Evolutionary conservation across 352 stramenopile genomes (phyloP).

Genomic region (Stephanocyclus meneghinianus): DNA sequence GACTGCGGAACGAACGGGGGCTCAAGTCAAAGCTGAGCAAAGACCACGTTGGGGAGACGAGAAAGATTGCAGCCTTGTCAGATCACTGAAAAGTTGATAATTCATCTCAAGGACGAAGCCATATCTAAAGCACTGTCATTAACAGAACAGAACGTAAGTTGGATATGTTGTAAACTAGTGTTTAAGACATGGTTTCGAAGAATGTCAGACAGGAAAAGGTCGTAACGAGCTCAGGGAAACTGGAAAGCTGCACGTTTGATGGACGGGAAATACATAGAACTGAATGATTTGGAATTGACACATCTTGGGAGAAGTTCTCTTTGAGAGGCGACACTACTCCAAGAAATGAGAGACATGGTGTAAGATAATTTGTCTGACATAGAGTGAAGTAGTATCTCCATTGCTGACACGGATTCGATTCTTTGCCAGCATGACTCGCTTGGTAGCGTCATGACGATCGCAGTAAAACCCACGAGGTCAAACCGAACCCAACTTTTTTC

Average conservation of each 20-base stretch:
- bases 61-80: conserved; percentile 87
- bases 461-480: neutral
- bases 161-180: conserved; percentile 79
- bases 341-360: neutral
- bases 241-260: conserved; percentile 90
- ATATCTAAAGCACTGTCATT: conserved; percentile 88
- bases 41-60: conserved; percentile 79
- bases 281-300: conserved; percentile 64
- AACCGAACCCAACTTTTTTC: conserved; percentile 5
- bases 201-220: conserved; percentile 86
- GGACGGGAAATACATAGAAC: conserved; percentile 95
- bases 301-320: conserved; percentile 38
- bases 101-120: conserved; percentile 93
- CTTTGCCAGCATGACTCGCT: neutral
- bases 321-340: conserved; percentile 2
- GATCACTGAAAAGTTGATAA: conserved; percentile 96
- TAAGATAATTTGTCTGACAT: neutral
- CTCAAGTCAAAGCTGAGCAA: conserved; percentile 82
- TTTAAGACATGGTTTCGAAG: conserved; percentile 83
- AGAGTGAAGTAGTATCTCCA: too few species aligned
- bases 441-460: neutral
- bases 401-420: neutral
- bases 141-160: conserved; percentile 88
- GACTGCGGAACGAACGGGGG: conserved; percentile 88
- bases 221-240: conserved; percentile 90